Conservation (phyloP, 2,329 filamentous ascomycete genomes). For the Stagonosporopsis chrysanthemi region DNA sequence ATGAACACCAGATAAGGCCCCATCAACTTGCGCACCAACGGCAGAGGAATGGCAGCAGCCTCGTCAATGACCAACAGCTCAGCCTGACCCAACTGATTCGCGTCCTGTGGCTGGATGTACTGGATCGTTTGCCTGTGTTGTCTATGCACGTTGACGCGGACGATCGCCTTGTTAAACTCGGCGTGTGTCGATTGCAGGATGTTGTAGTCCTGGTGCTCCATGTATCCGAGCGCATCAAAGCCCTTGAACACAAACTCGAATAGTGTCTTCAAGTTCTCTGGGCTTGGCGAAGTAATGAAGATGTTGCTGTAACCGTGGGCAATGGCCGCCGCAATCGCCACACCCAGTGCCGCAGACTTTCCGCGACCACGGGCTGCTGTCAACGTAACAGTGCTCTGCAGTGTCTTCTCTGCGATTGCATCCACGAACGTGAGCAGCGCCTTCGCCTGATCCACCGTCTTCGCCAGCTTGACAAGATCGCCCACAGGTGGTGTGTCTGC, state of each 20-base stretch:
- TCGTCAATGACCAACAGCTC: slow-evolving; percentile 97
- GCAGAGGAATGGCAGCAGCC: slow-evolving; percentile 93
- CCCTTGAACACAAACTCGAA: slow-evolving; percentile 99
- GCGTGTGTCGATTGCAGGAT: slow-evolving; percentile 98
- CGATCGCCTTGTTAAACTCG: slow-evolving; percentile 98
- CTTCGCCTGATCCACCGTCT: slow-evolving; percentile 94
- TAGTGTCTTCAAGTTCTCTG: slow-evolving; percentile 97
- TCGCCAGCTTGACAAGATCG: slow-evolving; percentile 81
- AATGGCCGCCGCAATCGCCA: slow-evolving; percentile 91
- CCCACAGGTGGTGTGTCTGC: slow-evolving; percentile 87
- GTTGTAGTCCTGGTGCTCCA: slow-evolving; percentile 95
- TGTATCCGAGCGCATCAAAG: slow-evolving; percentile 91
- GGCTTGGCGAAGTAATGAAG: slow-evolving; percentile 96
- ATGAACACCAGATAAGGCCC: slow-evolving; percentile 98
- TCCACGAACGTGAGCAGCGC: slow-evolving; percentile 96
- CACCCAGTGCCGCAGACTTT: slow-evolving; percentile 94
- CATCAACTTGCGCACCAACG: slow-evolving; percentile 91
- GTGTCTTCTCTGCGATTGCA: slow-evolving; percentile 92
- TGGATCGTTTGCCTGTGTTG: slow-evolving; percentile 98
- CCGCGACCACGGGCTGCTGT: slow-evolving; percentile 94
- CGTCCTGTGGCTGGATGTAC: slow-evolving; percentile 96
- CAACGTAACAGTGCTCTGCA: slow-evolving; percentile 90
- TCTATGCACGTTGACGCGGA: slow-evolving; percentile 92
- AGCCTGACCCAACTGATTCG: slow-evolving; percentile 92
- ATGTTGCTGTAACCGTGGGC: slow-evolving; percentile 99